Evolutionary conservation across 2,329 filamentous ascomycete species (phyloP).

Genomic region (Leptographium flavum): DNA sequence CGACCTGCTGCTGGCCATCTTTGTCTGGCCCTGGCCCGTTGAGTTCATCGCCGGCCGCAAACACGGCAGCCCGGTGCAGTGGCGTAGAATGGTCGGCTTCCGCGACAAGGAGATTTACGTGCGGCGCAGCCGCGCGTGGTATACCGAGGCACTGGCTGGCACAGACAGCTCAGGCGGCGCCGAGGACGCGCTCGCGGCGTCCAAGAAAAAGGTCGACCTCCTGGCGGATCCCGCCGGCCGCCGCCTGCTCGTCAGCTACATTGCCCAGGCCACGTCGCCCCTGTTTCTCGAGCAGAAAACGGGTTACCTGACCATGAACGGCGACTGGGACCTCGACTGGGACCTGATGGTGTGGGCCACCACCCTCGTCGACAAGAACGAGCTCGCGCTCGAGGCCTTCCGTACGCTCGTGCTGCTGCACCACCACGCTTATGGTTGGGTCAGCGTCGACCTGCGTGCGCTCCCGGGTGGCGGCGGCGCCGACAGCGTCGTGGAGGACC

Average conservation of each 20-base stretch:
- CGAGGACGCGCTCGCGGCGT: not conserved
- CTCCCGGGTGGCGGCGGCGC: conserved; percentile 10
- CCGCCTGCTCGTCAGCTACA: conserved; percentile 44
- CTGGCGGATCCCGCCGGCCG: conserved; percentile 32
- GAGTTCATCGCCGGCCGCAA: conserved; percentile 51
- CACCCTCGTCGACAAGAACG: conserved; percentile 49
- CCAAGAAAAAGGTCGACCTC: conserved; percentile 35
- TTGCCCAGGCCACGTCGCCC: conserved; percentile 56
- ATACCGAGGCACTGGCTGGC: conserved; percentile 14
- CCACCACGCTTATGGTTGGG: conserved; percentile 55
- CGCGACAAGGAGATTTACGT: conserved; percentile 69
- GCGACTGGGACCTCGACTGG: conserved; percentile 81
- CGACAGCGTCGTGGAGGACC: conserved; percentile 32
- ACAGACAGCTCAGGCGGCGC: not conserved
- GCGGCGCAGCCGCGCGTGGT: conserved; percentile 62
- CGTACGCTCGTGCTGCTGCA: conserved; percentile 56
- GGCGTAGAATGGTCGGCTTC: conserved; percentile 67
- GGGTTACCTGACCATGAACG: conserved; percentile 74
- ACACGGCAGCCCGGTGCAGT: conserved; percentile 49
- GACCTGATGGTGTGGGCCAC: conserved; percentile 63
- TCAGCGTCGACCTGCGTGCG: conserved; percentile 46
- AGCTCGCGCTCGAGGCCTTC: conserved; percentile 50
- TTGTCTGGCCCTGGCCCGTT: conserved; percentile 60
- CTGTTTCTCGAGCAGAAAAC: conserved; percentile 62
- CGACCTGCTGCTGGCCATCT: conserved; percentile 55